These are phyloP conservation scores for Xylariaceae sp. DNA, from an alignment of 2,329 filamentous ascomycete genomes.

Conservation along the genomic window DNA sequence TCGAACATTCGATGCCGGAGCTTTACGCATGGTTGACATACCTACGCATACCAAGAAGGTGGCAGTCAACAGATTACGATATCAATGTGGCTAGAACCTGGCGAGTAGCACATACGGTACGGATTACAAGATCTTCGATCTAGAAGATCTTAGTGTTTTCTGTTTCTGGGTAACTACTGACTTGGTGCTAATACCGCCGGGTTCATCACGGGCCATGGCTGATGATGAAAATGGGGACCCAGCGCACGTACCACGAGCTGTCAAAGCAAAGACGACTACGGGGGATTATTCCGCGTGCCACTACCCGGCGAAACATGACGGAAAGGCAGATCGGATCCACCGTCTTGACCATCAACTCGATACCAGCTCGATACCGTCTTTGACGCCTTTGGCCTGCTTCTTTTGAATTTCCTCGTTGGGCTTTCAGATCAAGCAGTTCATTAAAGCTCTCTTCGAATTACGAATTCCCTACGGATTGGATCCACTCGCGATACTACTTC, in stretches of 20 bases:
- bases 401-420: too few species aligned
- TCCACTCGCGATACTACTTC: neutral
- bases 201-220: neutral
- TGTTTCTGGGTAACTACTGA: neutral
- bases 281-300: neutral
- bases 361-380: neutral
- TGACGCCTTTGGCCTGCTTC: neutral
- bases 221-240: neutral
- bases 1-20: neutral
- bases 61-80: neutral
- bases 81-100: neutral
- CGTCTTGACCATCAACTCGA: neutral
- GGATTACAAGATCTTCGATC: neutral
- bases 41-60: neutral
- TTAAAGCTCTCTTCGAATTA: too few species aligned
- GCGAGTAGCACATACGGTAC: neutral
- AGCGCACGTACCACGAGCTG: neutral
- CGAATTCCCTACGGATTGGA: neutral
- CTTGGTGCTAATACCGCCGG: neutral
- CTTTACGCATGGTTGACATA: neutral
- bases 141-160: neutral
- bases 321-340: neutral
- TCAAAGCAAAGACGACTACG: neutral
- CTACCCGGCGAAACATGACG: neutral
- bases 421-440: too few species aligned